Conservation (phyloP, 1,284 basidiomycete genomes). For the Leccinum laetum region DNA sequence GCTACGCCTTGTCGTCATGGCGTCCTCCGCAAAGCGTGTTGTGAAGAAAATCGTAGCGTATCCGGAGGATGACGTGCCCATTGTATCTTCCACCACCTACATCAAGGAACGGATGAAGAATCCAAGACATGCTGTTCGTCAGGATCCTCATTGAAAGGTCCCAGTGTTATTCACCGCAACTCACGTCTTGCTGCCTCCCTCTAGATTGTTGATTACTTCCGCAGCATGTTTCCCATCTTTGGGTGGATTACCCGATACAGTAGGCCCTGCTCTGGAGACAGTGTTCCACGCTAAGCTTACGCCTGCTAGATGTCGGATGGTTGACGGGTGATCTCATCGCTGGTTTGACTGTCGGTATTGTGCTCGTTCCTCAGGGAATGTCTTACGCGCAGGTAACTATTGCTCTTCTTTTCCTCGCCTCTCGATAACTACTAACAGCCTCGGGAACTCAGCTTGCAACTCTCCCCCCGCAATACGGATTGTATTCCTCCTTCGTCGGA, state of each 20-base stretch:
- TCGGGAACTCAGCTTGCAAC: conserved; percentile 68
- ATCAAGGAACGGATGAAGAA: conserved; percentile 36
- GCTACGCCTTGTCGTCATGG: conserved; percentile 31
- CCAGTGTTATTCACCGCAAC: neutral
- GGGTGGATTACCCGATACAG: conserved; percentile 87
- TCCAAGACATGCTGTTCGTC: conserved; percentile 50
- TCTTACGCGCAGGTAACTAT: conserved; percentile 67
- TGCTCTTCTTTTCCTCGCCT: neutral
- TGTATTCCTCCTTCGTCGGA: conserved; percentile 96
- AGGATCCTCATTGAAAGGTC: neutral
- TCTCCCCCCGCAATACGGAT: conserved; percentile 85
- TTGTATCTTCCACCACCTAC: conserved; percentile 59
- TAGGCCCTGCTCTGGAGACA: conserved; percentile 31
- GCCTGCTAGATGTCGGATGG: conserved; percentile 63
- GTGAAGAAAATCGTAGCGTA: conserved; percentile 62
- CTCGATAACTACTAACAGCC: neutral
- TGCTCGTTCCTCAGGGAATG: conserved; percentile 89
- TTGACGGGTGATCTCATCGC: conserved; percentile 83
- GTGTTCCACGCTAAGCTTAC: neutral
- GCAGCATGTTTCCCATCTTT: conserved; percentile 79
- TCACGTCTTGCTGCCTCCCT: conserved; percentile 2
- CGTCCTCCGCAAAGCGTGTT: conserved; percentile 43
- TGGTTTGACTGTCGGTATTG: conserved; percentile 89
- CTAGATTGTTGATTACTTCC: conserved; percentile 62
- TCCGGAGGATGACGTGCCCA: conserved; percentile 57